Conservation (phyloP, 1,284 basidiomycete species). For the Puccinia sorghi region DNA sequence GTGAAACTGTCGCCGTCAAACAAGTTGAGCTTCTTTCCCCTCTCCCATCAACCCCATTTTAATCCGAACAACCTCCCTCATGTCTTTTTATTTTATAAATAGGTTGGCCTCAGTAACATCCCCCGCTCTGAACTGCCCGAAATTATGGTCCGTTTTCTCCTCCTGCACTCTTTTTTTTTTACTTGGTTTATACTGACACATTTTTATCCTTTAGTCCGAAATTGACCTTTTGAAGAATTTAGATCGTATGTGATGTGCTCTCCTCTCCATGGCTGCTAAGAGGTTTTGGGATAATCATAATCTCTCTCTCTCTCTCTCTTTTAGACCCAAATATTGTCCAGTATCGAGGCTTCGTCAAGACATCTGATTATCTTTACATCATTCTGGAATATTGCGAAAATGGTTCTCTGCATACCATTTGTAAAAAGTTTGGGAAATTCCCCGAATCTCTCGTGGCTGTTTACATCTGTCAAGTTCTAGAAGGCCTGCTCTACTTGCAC, state of each 20-base stretch:
- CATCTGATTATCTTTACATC: conserved; percentile 89
- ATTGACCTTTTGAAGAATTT: conserved; percentile 97
- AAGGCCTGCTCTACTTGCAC: conserved; percentile 90
- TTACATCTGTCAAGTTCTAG: conserved; percentile 86
- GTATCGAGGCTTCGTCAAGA: conserved; percentile 96
- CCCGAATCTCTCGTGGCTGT: conserved; percentile 93
- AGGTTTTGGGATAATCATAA: background rate
- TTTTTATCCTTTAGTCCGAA: conserved; percentile 68
- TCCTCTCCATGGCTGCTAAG: background rate
- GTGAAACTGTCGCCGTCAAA: conserved; percentile 93
- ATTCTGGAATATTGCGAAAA: conserved; percentile 96
- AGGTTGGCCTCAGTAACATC: conserved; percentile 76
- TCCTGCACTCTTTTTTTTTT: background rate
- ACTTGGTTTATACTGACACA: background rate
- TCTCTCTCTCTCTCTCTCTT: background rate
- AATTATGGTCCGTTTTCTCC: conserved; percentile 75
- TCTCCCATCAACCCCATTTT: too few relatives aligned
- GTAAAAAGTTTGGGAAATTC: conserved; percentile 94
- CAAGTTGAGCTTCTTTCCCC: conserved; percentile 69
- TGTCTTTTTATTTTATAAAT: background rate
- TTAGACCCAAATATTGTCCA: conserved; percentile 87
- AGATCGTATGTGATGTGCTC: conserved; percentile 66
- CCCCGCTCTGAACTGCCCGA: conserved; percentile 88
- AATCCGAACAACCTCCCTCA: too few relatives aligned
- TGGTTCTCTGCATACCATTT: conserved; percentile 89